Base-by-base conservation (phyloP, 1,284 basidiomycete genomes). In the Ustilago bromivora region DNA sequence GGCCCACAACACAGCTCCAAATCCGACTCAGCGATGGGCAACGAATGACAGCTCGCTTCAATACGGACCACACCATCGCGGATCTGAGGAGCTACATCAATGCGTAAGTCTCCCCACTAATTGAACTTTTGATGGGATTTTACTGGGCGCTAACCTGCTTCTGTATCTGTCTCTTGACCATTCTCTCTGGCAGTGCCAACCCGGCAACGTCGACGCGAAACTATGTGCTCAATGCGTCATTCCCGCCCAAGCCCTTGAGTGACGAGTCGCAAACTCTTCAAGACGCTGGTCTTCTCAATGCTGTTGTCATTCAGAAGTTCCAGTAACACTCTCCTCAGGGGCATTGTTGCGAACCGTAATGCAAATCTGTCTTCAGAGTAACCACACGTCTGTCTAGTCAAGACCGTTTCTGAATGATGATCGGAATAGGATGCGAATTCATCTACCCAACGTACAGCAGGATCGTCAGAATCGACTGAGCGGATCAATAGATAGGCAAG, bases 1-100 rank as follows among this genome's bases (percentile, higher is more conserved):
- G 90, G 85, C 96, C 96, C 1, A 92, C 91, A 60, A 98, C 96
- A 38, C 94, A 91, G 82, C 89, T 99, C n/a, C 96, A 98, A 88
- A 89, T 98, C 63, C 89, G 96, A 55, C 86, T 98, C 54, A 93
- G 92, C 11, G 95, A 98, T 87, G 97, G 97, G 12, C 93, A 23
- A 82, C 93, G 95, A 76, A 90, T 96, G 86, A 92, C 95, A 3
- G 92, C 90, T 54, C 89, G 93, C 61, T 93, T 98, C 92, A 99
- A 99, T 87, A 88, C 95, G 64, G 92, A 91, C 11, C 95, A 98
- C 84, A 98, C 94, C 0, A 91, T 99, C 9, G 90, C 89, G 10
- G 95, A 98, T 82, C 89, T 98, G 57, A 89, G 95, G 60, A 90
- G 89, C 79, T 94, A 94, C 85, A 94, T 98, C 88, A 92, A 95